These are phyloP conservation scores for Colletotrichum somersetense DNA, from an alignment of 2,329 filamentous ascomycete species.

Conservation along the genomic window DNA sequence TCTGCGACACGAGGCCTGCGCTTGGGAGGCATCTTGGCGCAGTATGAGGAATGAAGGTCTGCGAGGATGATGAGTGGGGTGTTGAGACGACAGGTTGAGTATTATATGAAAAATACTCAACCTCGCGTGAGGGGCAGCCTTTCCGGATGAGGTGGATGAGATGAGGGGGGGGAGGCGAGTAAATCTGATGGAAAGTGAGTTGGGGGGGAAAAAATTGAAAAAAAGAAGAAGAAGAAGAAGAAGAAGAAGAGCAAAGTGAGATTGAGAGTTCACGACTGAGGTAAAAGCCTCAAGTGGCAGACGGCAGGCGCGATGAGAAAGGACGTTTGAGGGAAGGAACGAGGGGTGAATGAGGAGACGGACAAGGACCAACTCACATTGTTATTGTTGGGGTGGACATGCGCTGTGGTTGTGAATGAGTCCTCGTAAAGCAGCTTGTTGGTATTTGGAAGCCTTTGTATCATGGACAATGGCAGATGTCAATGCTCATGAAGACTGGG, in stretches of 20 bases:
- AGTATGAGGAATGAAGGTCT: constrained; percentile 8
- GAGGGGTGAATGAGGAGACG: not conserved
- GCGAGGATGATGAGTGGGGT: constrained; percentile 7
- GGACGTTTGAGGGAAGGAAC: constrained; percentile 20
- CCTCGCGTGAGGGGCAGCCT: not conserved
- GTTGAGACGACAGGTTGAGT: not conserved
- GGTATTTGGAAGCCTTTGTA: constrained; percentile 23
- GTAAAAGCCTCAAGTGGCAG: constrained; percentile 3
- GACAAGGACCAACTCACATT: constrained; percentile 37
- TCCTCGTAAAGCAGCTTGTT: constrained; percentile 7
- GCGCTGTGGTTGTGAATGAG: constrained; percentile 13
- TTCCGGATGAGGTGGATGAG: constrained; percentile 4
- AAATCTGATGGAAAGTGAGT: not conserved
- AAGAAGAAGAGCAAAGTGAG: not conserved
- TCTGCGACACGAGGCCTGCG: constrained; percentile 21
- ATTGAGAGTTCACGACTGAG: not conserved
- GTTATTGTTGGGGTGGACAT: constrained; percentile 34
- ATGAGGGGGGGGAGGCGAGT: not conserved
- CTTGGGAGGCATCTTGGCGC: constrained; percentile 39
- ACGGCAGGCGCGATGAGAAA: constrained; percentile 18
- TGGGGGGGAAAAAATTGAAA: not conserved
- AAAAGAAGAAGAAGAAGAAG: not conserved
- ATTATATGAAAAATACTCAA: constrained; percentile 16
- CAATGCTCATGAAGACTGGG: constrained; percentile 31
- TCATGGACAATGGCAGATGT: constrained; percentile 34